Base-by-base conservation (phyloP, 2,329 filamentous ascomycete species). In the Sclerotinia glacialis region DNA sequence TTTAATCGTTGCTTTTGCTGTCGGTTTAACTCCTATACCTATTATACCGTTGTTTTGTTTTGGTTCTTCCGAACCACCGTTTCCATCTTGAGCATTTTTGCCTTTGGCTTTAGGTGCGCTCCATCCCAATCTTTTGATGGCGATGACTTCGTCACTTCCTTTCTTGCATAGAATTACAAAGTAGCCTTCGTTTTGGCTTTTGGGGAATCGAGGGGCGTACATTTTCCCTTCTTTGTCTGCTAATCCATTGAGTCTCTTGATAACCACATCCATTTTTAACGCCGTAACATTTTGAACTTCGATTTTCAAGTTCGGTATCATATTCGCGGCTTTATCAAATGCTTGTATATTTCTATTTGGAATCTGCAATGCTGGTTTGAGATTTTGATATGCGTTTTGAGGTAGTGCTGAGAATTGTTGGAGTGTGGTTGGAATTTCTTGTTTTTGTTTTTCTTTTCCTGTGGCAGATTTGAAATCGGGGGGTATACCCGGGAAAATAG, bases 101-200 rank as follows among this genome's bases (percentile, higher is more conserved):
- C 44, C 31, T 14, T 49, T 49, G 21, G 69, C 44, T 70, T 64
- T 60, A 9, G 47, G 40, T 67, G 76, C 68, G 58, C 74, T 77
- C 93, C 95, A 98, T 1, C 88, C 89, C 0, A 95, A 85, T 40
- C 95, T 83, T 83, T 97, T 98, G 69, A 99, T 82, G 3, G 90
- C 94, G 5, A 97, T 78, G 49, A 98, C 83, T 72, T 97, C 92
- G 67, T 94, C 92, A 8, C 79, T 84, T 0, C 80, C 80, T 2
- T 85, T 74, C 72, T 90, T 87, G 8, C 87, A 89, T 0, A 96
- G 83, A 28, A 98, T 76, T 18, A 95, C 86, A 77, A 99, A 98
- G 85, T 89, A 98, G 0, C 93, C 93, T 75, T 99, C 95, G 0
- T 88, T 95, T 78, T 99, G 95, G 21, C 93, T 88, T 78, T 99